These are phyloP conservation scores for Prunus yedoensis DNA, from an alignment of 331 rosid genomes.

Conservation along the genomic window DNA sequence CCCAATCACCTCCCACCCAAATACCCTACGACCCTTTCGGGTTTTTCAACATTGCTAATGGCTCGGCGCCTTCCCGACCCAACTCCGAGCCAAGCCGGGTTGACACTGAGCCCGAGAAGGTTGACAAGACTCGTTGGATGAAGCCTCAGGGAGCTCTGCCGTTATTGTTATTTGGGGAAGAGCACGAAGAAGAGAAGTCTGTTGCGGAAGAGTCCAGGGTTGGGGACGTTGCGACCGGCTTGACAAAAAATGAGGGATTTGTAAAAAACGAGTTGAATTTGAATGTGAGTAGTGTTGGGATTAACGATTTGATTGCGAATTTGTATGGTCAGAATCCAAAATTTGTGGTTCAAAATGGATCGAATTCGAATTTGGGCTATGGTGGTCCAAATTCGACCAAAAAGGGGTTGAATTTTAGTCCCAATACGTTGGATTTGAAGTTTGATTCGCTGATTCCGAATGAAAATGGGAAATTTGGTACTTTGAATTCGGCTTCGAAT, in stretches of 20 bases:
- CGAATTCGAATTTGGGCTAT: constrained; percentile 18
- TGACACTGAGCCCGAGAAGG: constrained; percentile 16
- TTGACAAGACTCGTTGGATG: constrained; percentile 23
- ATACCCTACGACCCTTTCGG: constrained; percentile 27
- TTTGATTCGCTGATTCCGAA: constrained; percentile 14
- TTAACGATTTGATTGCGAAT: constrained; percentile 47
- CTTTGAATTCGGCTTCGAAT: constrained; percentile 1
- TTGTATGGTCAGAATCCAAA: constrained; percentile 41
- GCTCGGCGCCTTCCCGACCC: constrained; percentile 12
- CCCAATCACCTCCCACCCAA: constrained; percentile 22
- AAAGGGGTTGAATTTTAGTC: constrained; percentile 21
- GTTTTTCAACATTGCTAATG: not conserved
- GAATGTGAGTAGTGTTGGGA: constrained; percentile 31
- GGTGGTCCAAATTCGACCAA: constrained; percentile 14
- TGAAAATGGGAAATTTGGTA: not conserved
- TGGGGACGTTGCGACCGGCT: constrained; percentile 19
- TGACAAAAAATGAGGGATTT: constrained; percentile 30
- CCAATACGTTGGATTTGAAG: constrained; percentile 31
- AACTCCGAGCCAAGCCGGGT: not conserved
- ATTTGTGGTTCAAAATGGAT: constrained; percentile 34
- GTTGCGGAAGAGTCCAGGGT: constrained; percentile 20
- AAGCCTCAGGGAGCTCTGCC: constrained; percentile 78
- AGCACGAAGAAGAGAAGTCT: constrained; percentile 42
- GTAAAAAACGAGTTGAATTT: constrained; percentile 39
- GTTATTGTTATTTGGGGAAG: constrained; percentile 75